phyloP scores from a whole-genome alignment of 108 stramenopile species.

The Pseudonitzschia delicatissima region DNA sequence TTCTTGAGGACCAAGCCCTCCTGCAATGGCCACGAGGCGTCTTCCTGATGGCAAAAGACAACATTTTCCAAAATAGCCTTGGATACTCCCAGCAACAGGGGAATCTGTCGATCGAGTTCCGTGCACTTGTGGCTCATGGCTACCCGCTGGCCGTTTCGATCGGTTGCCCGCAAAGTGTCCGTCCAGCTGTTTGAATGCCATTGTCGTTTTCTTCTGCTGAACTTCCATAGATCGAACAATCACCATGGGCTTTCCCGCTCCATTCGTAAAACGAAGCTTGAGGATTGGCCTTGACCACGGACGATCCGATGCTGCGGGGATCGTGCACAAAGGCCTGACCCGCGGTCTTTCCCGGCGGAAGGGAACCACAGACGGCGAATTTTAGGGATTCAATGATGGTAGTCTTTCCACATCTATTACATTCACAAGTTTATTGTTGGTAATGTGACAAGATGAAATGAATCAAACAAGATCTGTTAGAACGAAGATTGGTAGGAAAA shows the following conservation, averaged over 20 bases:
- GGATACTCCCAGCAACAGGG: slow-evolving; percentile 83
- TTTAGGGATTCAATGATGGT: slow-evolving; percentile 99
- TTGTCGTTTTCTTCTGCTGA: slow-evolving; percentile 76
- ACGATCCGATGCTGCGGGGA: slow-evolving; percentile 67
- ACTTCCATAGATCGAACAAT: slow-evolving; percentile 91
- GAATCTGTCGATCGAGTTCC: slow-evolving; percentile 90
- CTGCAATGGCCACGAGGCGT: slow-evolving; percentile 84
- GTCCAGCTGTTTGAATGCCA: slow-evolving; percentile 90
- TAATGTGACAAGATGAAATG: not conserved
- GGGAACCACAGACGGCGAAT: slow-evolving; percentile 90
- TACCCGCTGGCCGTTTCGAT: slow-evolving; percentile 60
- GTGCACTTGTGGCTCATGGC: slow-evolving; percentile 86
- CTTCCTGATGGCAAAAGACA: slow-evolving; percentile 82
- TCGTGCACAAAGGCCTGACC: slow-evolving; percentile 95
- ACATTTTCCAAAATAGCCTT: slow-evolving; percentile 97
- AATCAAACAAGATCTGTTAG: no score
- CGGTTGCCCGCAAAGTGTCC: slow-evolving; percentile 77
- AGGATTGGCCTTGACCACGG: slow-evolving; percentile 76
- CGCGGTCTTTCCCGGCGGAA: slow-evolving; percentile 90
- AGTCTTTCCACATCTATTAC: slow-evolving; percentile 84
- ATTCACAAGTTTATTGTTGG: slow-evolving; percentile 21
- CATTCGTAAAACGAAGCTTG: slow-evolving; percentile 87
- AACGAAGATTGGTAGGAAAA: no score
- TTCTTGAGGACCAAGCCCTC: slow-evolving; percentile 98
- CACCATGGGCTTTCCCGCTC: slow-evolving; percentile 77